Conservation (phyloP, 1,139 yeast genomes). For the Komagataea norvegica region DNA sequence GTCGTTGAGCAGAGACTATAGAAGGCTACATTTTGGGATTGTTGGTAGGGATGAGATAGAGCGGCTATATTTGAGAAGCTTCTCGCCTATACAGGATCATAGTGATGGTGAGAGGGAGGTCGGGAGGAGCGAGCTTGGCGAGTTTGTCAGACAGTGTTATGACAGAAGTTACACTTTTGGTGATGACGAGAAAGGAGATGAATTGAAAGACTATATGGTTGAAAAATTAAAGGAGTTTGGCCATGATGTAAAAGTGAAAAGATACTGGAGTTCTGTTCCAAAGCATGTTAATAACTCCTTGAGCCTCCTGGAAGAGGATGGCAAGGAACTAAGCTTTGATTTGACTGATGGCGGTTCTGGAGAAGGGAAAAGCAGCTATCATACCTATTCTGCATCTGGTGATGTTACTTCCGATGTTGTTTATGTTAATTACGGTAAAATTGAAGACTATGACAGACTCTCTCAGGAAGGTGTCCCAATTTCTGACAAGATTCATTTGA, state of each 20-base stretch:
- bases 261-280: conserved; percentile 7
- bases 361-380: conserved; percentile 37
- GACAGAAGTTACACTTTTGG: conserved; percentile 22
- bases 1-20: conserved; percentile 75
- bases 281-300: conserved; percentile 23
- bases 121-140: conserved; percentile 27
- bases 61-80: conserved; percentile 39
- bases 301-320: conserved; percentile 35
- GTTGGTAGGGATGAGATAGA: conserved; percentile 62
- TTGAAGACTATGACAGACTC: conserved; percentile 50
- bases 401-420: conserved; percentile 49
- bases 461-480: conserved; percentile 34
- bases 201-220: conserved; percentile 38
- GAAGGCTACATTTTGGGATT: conserved; percentile 64
- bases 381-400: conserved; percentile 57
- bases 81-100: too few species aligned
- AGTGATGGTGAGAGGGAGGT: too few species aligned
- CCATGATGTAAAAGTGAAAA: conserved; percentile 2
- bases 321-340: conserved; percentile 28
- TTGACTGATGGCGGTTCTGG: conserved; percentile 24
- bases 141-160: conserved; percentile 2
- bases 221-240: conserved; percentile 41
- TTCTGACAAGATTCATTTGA: conserved; percentile 49
- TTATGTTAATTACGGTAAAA: conserved; percentile 64
- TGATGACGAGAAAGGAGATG: conserved; percentile 37